phyloP scores from a whole-genome alignment of 2,329 filamentous ascomycete species.

The Ilyonectria destructans region DNA sequence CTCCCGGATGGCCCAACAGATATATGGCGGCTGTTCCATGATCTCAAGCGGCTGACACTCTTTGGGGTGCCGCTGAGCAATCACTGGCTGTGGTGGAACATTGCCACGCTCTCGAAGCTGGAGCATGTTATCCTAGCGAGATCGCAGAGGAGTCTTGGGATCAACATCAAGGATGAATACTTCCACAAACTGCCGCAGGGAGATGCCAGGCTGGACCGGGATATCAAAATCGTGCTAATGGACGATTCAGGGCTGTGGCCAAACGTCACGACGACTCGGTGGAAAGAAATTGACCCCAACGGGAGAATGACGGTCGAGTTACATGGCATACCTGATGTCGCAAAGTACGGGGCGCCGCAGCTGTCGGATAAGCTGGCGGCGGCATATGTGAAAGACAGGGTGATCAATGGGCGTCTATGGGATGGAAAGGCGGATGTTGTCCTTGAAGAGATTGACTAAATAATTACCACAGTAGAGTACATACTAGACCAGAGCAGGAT shows the following conservation, averaged over 20 bases:
- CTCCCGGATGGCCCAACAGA: conserved; percentile 53
- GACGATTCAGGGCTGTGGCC: conserved; percentile 48
- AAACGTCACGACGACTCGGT: conserved; percentile 48
- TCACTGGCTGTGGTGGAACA: conserved; percentile 58
- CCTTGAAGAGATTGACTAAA: conserved; percentile 28
- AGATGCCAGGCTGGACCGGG: conserved; percentile 46
- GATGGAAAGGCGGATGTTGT: conserved; percentile 50
- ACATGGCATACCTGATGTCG: conserved; percentile 57
- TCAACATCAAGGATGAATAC: conserved; percentile 61
- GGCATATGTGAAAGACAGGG: conserved; percentile 58
- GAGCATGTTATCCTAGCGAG: conserved; percentile 62
- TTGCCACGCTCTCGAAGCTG: conserved; percentile 57
- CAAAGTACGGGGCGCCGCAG: conserved; percentile 56
- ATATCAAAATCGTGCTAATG: conserved; percentile 54
- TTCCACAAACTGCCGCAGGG: conserved; percentile 54
- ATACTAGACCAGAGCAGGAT: no score
- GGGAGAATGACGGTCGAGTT: conserved; percentile 57
- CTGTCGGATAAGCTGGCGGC: conserved; percentile 54
- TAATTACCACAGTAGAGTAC: neutral
- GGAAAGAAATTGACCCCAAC: conserved; percentile 56
- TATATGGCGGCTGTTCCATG: conserved; percentile 62
- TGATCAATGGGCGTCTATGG: conserved; percentile 60
- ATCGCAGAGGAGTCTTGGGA: conserved; percentile 47
- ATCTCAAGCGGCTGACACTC: conserved; percentile 60
- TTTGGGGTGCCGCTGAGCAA: conserved; percentile 59